Evolutionary conservation across 2,329 filamentous ascomycete genomes (phyloP), one percentile per base, ranked within the genome.

Genomic region (Cladosporium colombiae): DNA sequence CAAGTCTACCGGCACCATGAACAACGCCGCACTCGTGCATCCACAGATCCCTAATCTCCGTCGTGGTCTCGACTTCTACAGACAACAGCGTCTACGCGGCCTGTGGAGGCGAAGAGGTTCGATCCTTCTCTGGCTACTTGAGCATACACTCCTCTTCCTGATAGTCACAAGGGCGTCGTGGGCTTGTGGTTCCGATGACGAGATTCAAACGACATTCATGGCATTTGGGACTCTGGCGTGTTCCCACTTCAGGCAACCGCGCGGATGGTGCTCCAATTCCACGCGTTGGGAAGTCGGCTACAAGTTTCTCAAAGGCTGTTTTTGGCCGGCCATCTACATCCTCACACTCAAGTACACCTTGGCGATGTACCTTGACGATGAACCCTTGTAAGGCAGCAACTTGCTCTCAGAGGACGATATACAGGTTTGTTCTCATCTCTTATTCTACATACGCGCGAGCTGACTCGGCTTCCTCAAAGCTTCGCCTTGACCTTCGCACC

Each of bases 401-500:
- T 3, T 5, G n/a, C n/a, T 21, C 8, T 8, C 4, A 1, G n/a
- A 4, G 40, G 21, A 11, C 8, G 13, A 46, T 8, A 23, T 46
- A 21, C n/a, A 46, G 40, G 40, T 46, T 2, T 46, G n/a, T 46
- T 46, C 40, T 46, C n/a, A 46, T 46, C 5, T 21, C n/a, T 2
- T 29, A 55, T 29, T 31, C 14, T n/a, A 21, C 10, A 55, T 21
- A 21, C 5, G 3, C 33, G 21, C 21, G 23, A 18, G 25, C 55
- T 40, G 55, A 57, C 31, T 23, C 23, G 0, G 8, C 21, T 25
- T n/a, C 27, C 40, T 68, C 68, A 77, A 68, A 78, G 67, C 68
- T 76, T 78, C 62, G 75, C 74, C 68, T 73, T 74, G 50, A 76
- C 69, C 69, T 74, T 72, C 66, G 66, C 65, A 5, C 74, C 74